phyloP scores from a whole-genome alignment of 2,329 filamentous ascomycete genomes.

The Aspergillus amoenus region DNA sequence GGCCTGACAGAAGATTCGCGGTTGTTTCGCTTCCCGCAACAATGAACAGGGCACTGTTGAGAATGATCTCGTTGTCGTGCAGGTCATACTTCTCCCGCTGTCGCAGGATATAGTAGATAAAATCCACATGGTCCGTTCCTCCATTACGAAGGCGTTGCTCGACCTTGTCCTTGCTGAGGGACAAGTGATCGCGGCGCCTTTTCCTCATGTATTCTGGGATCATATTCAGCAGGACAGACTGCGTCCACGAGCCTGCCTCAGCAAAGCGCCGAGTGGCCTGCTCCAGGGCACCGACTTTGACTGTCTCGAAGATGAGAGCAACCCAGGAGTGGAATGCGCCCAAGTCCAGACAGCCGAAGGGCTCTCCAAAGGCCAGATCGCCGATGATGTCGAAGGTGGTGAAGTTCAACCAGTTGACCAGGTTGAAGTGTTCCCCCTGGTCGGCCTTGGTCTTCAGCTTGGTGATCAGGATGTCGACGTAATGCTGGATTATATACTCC shows the following conservation, averaged over 20 bases:
- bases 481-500: constrained; percentile 22
- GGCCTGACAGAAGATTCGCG: not conserved
- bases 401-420: constrained; percentile 14
- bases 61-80: constrained; percentile 9
- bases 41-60: constrained; percentile 4
- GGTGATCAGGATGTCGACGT: constrained; percentile 19
- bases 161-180: not conserved
- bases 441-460: constrained; percentile 7
- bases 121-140: not conserved
- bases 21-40: constrained; percentile 13
- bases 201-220: not conserved
- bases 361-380: constrained; percentile 9
- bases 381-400: constrained; percentile 17
- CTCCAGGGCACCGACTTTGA: not conserved
- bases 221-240: not conserved
- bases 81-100: not conserved
- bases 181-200: not conserved
- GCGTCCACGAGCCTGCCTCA: not conserved
- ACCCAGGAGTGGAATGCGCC: constrained; percentile 9
- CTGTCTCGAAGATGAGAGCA: not conserved
- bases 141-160: not conserved
- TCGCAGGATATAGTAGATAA: constrained; percentile 4
- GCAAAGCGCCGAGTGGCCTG: not conserved
- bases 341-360: constrained; percentile 9
- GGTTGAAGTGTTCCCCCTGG: not conserved